phyloP scores from a whole-genome alignment of 2,329 filamentous ascomycete genomes.

The Apiospora malaysiana region DNA sequence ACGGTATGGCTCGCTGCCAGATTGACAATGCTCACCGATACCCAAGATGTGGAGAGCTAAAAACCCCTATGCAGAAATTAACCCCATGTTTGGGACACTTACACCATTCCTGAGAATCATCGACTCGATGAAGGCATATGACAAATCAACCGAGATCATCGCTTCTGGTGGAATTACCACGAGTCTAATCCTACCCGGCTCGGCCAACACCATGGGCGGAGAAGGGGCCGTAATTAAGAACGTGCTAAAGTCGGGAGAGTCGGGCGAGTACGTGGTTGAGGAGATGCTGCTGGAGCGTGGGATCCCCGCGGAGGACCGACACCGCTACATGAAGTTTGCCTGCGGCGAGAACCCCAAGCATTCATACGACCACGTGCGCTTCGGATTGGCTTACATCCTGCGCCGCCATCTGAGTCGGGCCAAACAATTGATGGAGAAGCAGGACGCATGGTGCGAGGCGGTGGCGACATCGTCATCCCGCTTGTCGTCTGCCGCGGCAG shows the following conservation, averaged over 20 bases:
- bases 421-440: slow-evolving; percentile 41
- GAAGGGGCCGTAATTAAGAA: slow-evolving; percentile 52
- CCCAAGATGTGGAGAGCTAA: background rate
- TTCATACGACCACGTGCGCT: slow-evolving; percentile 45
- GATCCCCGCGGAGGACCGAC: slow-evolving; percentile 38
- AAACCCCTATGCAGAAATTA: slow-evolving; percentile 34
- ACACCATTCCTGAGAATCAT: slow-evolving; percentile 46
- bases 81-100: slow-evolving; percentile 39
- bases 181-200: slow-evolving; percentile 52
- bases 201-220: slow-evolving; percentile 52
- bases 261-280: slow-evolving; percentile 46
- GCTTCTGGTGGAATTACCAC: slow-evolving; percentile 52
- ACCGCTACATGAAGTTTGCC: slow-evolving; percentile 54
- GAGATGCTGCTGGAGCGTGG: slow-evolving; percentile 49
- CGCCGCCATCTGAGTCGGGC: slow-evolving; percentile 47
- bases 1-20: slow-evolving; percentile 27
- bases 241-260: slow-evolving; percentile 37
- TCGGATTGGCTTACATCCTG: slow-evolving; percentile 47
- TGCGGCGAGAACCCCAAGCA: slow-evolving; percentile 52
- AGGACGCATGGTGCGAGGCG: slow-evolving; percentile 37
- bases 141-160: slow-evolving; percentile 44
- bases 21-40: too few species aligned
- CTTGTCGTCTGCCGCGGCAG: background rate
- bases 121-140: slow-evolving; percentile 50
- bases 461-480: background rate